Percentiles rank a stretch among this genome's conserved stretches.
Conservation (phyloP, 345 rosid species). For the Firmiana major region DNA sequence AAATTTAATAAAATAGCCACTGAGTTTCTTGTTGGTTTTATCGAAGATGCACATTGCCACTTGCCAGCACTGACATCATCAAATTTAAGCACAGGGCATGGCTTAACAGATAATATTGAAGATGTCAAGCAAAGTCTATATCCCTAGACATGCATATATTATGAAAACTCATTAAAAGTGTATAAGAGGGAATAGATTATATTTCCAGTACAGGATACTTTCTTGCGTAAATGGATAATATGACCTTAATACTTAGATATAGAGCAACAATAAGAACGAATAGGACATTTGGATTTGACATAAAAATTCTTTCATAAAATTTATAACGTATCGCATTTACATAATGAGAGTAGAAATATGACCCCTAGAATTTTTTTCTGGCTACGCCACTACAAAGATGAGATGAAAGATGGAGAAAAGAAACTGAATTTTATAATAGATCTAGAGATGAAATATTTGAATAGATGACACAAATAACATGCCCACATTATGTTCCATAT, state of each 20-base stretch:
- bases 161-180: neutral
- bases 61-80: neutral
- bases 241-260: neutral
- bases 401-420: neutral
- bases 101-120: neutral
- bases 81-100: neutral
- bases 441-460: neutral
- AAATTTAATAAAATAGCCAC: neutral
- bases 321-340: no score
- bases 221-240: neutral
- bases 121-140: neutral
- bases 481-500: neutral
- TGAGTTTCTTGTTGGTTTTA: neutral
- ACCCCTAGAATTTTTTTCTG: no score
- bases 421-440: neutral
- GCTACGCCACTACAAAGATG: neutral
- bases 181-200: neutral
- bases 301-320: no score
- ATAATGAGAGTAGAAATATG: no score
- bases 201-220: neutral
- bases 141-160: neutral
- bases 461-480: neutral
- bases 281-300: no score
- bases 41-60: neutral
- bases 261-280: neutral